A percentile compares a stretch with the other conserved stretches of the same genome.
Conservation (phyloP, 495 filamentous ascomycete genomes). For the Extremus antarcticus region DNA sequence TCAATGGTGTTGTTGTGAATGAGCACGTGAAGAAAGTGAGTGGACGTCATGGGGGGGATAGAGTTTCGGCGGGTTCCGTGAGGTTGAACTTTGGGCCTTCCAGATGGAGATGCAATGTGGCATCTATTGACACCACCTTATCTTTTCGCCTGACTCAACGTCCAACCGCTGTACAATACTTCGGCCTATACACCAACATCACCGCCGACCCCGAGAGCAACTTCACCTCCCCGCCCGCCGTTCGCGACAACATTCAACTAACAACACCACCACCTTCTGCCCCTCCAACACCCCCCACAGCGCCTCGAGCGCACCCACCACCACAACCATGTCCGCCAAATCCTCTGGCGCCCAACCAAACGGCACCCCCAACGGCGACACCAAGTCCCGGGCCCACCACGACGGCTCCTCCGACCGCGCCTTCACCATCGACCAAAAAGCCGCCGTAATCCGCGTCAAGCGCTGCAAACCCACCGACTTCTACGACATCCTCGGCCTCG, state of each 20-base stretch:
- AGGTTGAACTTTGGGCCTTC: too few relatives aligned
- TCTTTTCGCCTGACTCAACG: too few relatives aligned
- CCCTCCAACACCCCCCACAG: conserved; percentile 4
- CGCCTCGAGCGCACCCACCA: not conserved
- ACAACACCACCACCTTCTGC: conserved; percentile 4
- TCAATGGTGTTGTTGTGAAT: not conserved
- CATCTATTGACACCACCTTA: too few relatives aligned
- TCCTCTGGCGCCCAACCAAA: conserved; percentile 59
- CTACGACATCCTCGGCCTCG: conserved; percentile 75
- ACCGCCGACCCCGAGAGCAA: too few relatives aligned
- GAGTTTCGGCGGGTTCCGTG: not conserved
- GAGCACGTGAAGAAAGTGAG: not conserved
- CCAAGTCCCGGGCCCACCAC: conserved; percentile 74
- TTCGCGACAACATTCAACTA: not conserved
- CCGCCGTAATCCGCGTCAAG: conserved; percentile 76
- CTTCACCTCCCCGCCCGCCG: not conserved
- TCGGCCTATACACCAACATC: too few relatives aligned
- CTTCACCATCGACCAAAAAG: conserved; percentile 81
- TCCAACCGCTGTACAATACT: not conserved
- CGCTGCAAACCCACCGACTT: conserved; percentile 75
- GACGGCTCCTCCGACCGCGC: conserved; percentile 87
- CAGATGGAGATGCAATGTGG: not conserved
- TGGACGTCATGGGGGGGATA: not conserved
- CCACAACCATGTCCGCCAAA: conserved; percentile 58
- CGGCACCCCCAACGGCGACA: conserved; percentile 40